Conservation (phyloP, 305 asterid species). For the Fraxinus sp. region DNA sequence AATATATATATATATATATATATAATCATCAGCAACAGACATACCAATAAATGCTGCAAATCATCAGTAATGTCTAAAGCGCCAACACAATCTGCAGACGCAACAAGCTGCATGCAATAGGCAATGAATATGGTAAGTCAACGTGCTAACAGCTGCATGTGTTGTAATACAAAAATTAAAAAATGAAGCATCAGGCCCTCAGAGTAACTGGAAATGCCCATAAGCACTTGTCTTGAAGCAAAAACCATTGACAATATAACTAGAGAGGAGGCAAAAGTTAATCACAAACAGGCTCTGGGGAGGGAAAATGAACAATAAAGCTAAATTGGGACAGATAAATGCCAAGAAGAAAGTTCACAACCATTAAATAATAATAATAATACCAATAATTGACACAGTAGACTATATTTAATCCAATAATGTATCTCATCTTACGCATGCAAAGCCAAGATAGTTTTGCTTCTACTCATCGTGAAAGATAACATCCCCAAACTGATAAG, state of each 20-base stretch:
- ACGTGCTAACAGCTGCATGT: conserved; percentile 11
- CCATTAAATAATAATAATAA: background rate
- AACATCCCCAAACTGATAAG: background rate
- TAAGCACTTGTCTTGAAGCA: background rate
- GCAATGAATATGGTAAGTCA: conserved; percentile 28
- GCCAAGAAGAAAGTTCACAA: background rate
- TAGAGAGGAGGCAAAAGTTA: background rate
- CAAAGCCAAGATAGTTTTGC: background rate
- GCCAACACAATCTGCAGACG: conserved; percentile 98
- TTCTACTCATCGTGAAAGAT: background rate
- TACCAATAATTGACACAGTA: background rate
- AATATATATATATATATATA: conserved; percentile 6
- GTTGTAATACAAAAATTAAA: background rate
- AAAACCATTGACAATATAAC: background rate
- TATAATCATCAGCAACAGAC: conserved; percentile 27
- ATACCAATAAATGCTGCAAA: conserved; percentile 88
- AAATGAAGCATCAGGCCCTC: background rate
- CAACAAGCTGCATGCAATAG: conserved; percentile 83
- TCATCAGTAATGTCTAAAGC: conserved; percentile 92
- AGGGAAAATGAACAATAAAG: background rate
- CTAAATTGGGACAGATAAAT: background rate
- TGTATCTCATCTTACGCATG: background rate
- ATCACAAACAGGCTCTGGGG: background rate
- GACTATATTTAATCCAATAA: background rate
- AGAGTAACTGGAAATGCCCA: background rate